Evolutionary conservation across 148 eudicot species (phyloP), one percentile per base, ranked within the genome.

Genomic region (Spergularia bocconei): DNA sequence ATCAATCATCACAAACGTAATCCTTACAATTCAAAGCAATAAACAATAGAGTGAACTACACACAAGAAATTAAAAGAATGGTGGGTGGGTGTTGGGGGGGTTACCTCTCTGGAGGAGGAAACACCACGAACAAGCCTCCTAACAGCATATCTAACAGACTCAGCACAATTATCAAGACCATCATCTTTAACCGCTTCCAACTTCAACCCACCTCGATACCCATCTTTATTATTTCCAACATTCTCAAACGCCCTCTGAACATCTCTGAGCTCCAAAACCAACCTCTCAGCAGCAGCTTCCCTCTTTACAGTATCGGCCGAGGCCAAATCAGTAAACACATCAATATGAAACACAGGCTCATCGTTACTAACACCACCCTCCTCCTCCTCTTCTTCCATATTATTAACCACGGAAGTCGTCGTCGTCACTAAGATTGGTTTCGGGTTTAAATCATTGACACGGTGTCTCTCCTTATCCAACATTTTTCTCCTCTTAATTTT

Each of bases 91-190:
- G 29, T 68, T 16, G 21, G 47, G 21, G 47, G 63, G 6, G 54
- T 54, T 64, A 93, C 98, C 98, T 91, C 92, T 83, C 92, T 86
- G 7, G 98, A 86, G 36, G 98, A 92, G 47, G 93, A 89, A 75
- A 92, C 96, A 47, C 98, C 98, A 14, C 98, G 96, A 73, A 95
- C 81, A 48, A 95, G 96, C 85, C 98, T 87, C 69, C 96, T 84
- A 48, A 94, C 87, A 61, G 98, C 96, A 79, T 94, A 92, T 80
- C 93, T 83, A 66, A 95, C 84, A 4, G 97, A 87, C 21, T 93
- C 92, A 0, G 97, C 97, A 85, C 93, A 92, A 36, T 88, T 80
- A 79, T 92, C 85, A 79, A 95, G 84, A 11, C 97, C 98, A 87
- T 95, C 98, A 78, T 90, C 87, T 82, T 90, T 92, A 59, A 85